Percentiles rank a stretch among this genome's conserved stretches.
These are phyloP conservation scores for Brassica incana DNA, from an alignment of 345 rosid species.

Conservation along the genomic window DNA sequence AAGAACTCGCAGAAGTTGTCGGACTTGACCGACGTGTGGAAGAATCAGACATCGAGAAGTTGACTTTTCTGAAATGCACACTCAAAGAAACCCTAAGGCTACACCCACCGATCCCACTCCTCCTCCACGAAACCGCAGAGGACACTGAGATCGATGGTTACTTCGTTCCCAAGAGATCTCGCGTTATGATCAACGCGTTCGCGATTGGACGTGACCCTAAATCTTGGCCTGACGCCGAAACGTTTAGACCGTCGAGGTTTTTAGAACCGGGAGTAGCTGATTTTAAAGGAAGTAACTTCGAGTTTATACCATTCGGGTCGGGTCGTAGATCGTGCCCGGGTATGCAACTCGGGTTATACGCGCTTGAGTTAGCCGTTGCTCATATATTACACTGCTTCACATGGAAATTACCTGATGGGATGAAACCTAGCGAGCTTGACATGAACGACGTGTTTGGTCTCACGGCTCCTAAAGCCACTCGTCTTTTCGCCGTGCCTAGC, in stretches of 20 bases:
- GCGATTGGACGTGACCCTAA: slow-evolving; percentile 78
- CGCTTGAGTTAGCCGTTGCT: slow-evolving; percentile 75
- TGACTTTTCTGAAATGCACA: slow-evolving; percentile 63
- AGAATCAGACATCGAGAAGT: slow-evolving; percentile 73
- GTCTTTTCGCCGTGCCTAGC: slow-evolving; percentile 69
- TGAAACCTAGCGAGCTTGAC: slow-evolving; percentile 85
- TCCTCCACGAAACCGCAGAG: slow-evolving; percentile 90
- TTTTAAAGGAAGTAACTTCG: slow-evolving; percentile 78
- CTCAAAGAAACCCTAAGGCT: slow-evolving; percentile 81
- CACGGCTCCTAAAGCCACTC: slow-evolving; percentile 81
- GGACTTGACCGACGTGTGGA: slow-evolving; percentile 80
- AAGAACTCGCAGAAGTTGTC: slow-evolving; percentile 76
- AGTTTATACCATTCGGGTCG: slow-evolving; percentile 94
- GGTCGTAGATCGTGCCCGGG: slow-evolving; percentile 98
- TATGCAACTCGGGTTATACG: slow-evolving; percentile 91
- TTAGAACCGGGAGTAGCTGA: slow-evolving; percentile 64
- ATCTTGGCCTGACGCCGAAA: slow-evolving; percentile 75
- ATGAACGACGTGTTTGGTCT: slow-evolving; percentile 89
- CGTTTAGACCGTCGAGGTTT: slow-evolving; percentile 79
- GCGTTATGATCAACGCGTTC: slow-evolving; percentile 83
- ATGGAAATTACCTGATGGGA: slow-evolving; percentile 91
- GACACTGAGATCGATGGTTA: slow-evolving; percentile 66
- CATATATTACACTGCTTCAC: slow-evolving; percentile 80
- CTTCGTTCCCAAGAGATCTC: slow-evolving; percentile 61
- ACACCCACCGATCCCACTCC: slow-evolving; percentile 96